Base-by-base conservation (phyloP, 139 green algal genomes). In the Chlamydomonas schloesseri region DNA sequence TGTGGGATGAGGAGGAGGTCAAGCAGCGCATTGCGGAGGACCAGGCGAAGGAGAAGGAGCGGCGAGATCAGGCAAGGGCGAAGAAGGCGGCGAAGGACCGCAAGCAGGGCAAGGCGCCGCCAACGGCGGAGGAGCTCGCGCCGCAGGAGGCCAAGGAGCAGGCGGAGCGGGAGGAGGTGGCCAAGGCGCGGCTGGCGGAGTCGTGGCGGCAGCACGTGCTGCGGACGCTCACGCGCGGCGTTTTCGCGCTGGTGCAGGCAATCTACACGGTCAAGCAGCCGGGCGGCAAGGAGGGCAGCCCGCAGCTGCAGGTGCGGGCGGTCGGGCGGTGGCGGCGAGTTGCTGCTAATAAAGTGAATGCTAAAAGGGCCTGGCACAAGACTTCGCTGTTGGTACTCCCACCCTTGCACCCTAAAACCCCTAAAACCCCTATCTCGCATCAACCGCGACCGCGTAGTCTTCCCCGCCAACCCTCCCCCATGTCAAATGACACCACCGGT, bases 1-100 rank as follows among this genome's bases (percentile, higher is more conserved):
- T 93, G 85, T 90, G 96, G 26, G 88, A 92, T 77, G 95, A 98
- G 78, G 93, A 96, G 57, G 80, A 92, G 37, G 93, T 95, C 36
- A 94, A 96, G 42, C 93, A 97, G 78, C 90, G 96, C 53, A 50
- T 50, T 50, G 42, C 42, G 42, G 85, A 93, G 55, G 91, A 96
- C 64, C 90, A 92, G 76, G 34, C 8, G 76, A 71, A 78, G 71
- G 36, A 81, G 55, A 53, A 85, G 50, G 84, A 93, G 4, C 79
- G 50, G n/a, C 83, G 72, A 33, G 46, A 84, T 37, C 73, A 50
- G 42, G 42, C 42, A 5, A 50, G 8, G 42, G 42, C 42, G 6
- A 5, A 8, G 42, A 50, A 50, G 42, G 42, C 42, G 42, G 42
- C 42, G 6, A 5, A 8, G 6, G 42, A 50, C 42, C 5, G 8